Evolutionary conservation across 352 stramenopile species (phyloP), one percentile per base, ranked within the genome.

Genomic region (Phytophthora sp.): DNA sequence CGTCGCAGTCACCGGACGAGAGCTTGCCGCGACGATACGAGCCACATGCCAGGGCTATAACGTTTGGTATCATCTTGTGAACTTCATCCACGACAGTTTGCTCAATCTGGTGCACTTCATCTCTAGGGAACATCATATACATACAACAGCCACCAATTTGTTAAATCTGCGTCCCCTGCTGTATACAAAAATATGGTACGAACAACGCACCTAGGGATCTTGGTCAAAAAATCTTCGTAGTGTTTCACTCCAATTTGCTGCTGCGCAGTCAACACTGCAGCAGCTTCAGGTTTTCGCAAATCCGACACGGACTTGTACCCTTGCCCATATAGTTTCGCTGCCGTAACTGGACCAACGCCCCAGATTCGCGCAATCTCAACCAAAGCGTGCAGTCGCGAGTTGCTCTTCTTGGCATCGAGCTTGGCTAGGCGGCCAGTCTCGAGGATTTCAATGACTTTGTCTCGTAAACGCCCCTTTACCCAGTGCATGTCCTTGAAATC

Each of bases 231-330:
- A 50, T 93, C 84, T 46, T 93, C 56, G 23, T 94, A 95, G 55
- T 90, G 80, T 30, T 88, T 91, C 36, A 95, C 71, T 35, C 87
- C 87, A 57, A 94, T 94, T 47, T 86, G 74, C 46, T 95, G 87
- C 50, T 95, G 83, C 0, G 65, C 49, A 12, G 63, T 89, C 29
- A 95, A 55, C 15, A 82, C 66, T 6, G 68, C 49, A 0, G 80
- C 69, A 30, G 72, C 67, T 8, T 77, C 67, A 30, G 71, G 61
- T 13, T 80, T 79, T 52, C 68, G 58, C 8, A 94, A 60, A 23
- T 85, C 74, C 15, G 86, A 73, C 39, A 94, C 70, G 3, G 74
- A 82, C 41, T 89, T 90, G 71, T 80, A 92, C 0, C 82, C 87
- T 63, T 75, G 66, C 4, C 82, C 86, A 74, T 95, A 96, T 0